These are phyloP conservation scores for Stellera chamaejasme DNA, from an alignment of 345 rosid species.

Conservation along the genomic window DNA sequence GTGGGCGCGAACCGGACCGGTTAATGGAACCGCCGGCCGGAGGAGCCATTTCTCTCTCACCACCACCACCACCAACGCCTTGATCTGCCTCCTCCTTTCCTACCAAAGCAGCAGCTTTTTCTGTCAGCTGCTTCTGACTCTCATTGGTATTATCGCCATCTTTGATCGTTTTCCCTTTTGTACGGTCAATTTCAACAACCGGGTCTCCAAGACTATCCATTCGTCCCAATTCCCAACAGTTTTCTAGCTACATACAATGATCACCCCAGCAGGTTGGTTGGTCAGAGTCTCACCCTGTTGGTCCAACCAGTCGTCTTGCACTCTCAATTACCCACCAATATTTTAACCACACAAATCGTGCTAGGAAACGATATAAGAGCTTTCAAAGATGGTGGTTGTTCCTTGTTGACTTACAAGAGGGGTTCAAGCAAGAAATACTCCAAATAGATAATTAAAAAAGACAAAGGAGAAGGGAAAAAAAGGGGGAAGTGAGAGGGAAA, in stretches of 20 bases:
- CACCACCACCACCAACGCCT: constrained; percentile 14
- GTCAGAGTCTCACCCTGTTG: not conserved
- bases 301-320: constrained; percentile 16
- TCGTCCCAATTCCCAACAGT: constrained; percentile 14
- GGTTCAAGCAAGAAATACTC: not conserved
- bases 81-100: constrained; percentile 19
- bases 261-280: constrained; percentile 10
- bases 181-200: constrained; percentile 35
- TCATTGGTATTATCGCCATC: constrained; percentile 3
- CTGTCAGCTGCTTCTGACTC: constrained; percentile 10
- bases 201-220: constrained; percentile 36
- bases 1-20: constrained; percentile 93
- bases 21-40: constrained; percentile 52
- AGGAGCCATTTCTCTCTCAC: constrained; percentile 68
- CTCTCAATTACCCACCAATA: constrained; percentile 1
- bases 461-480: not conserved
- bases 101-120: constrained; percentile 23
- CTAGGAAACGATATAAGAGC: too few species aligned
- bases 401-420: not conserved
- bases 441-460: not conserved
- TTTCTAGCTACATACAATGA: constrained; percentile 19
- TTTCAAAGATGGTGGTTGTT: not conserved
- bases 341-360: not conserved
- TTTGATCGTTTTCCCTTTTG: constrained; percentile 19
- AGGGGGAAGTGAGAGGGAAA: not conserved